Base-by-base conservation (phyloP, 2,329 filamentous ascomycete genomes). In the Epicoccum sorghinum region DNA sequence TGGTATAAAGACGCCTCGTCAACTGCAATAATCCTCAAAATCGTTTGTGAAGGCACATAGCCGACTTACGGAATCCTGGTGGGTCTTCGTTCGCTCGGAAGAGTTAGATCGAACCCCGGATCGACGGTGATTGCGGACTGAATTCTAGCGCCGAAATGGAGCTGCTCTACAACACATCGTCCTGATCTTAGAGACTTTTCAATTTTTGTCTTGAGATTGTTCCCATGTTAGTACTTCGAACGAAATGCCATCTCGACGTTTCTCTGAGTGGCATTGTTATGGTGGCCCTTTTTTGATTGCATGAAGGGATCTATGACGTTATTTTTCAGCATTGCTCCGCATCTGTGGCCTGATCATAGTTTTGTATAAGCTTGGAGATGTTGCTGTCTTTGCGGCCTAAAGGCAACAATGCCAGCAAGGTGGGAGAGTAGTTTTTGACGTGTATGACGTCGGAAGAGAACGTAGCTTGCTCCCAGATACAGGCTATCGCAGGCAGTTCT, bases 31-130 rank as follows among this genome's bases (percentile, higher is more conserved):
- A 12, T 50, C 23, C 32, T 46, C 32, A 8, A 46, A 27, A 7
- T 24, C 13, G 32, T 22, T 29, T 41, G 37, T 30, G n/a, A 50
- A 50, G 46, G 46, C 36, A 55, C 10, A 50, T 55, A 55, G 52
- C 52, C 52, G 52, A 55, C 52, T 22, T 55, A 14, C 41, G 23
- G 40, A 29, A 18, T 36, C 30, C 6, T 23, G 13, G 52, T 44
- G 36, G 52, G 41, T 46, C 36, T 4, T 18, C 14, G 33, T 29
- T n/a, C 27, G 25, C 44, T 47, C 45, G 36, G 38, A 37, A 35
- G 22, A 49, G 40, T 46, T 29, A 49, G 44, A 7, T 40, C 45
- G 45, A 40, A 40, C 27, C 51, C 44, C 29, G 30, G 40, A 48
- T 54, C 41, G 51, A 45, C 45, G 27, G 40, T 25, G 24, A 25